Conservation (phyloP, 176 grass and related monocot genomes). For the Cocos nucifera region DNA sequence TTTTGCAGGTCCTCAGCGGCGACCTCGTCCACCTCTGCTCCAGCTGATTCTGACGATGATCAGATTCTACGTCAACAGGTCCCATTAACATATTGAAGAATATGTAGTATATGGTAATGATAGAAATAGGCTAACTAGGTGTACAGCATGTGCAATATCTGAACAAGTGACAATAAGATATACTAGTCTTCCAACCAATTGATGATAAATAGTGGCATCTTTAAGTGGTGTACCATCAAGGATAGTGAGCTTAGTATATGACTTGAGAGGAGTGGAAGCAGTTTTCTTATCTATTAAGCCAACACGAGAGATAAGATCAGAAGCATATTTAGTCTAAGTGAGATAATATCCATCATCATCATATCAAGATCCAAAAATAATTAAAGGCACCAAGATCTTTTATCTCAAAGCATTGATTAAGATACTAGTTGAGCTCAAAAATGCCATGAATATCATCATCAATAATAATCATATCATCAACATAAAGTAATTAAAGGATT, state of each 20-base stretch:
- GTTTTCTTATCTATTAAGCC: too few species aligned
- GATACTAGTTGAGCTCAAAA: neutral
- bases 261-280: too few species aligned
- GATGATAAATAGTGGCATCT: neutral
- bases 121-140: neutral
- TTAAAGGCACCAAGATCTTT: neutral
- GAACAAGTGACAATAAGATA: neutral
- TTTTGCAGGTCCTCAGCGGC: too few species aligned
- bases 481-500: neutral
- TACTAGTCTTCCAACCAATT: neutral
- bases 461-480: neutral
- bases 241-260: too few species aligned
- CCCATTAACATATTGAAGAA: neutral
- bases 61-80: too few species aligned
- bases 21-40: too few species aligned
- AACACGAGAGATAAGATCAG: too few species aligned
- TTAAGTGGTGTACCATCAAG: neutral
- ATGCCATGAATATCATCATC: neutral
- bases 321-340: neutral
- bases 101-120: neutral
- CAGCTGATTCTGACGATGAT: too few species aligned
- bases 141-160: neutral
- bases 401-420: neutral
- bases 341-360: neutral
- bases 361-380: too few species aligned